Evolutionary conservation across 805 yeast species (phyloP).

Genomic region (Cephaloascus albidus): DNA sequence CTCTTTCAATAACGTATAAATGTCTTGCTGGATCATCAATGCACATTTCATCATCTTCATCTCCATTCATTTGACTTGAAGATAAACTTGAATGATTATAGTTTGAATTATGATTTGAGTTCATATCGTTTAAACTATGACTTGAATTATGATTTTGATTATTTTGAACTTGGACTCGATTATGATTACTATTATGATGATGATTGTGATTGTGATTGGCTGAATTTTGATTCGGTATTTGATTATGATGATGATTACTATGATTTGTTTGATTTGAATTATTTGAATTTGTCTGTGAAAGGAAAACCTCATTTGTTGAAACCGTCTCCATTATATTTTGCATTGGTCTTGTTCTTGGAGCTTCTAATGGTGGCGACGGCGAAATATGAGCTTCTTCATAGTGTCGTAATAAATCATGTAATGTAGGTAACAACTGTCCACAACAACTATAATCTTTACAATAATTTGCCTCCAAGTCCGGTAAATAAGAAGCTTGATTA

Average conservation of each 20-base stretch:
- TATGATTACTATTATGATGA: constrained; percentile 1
- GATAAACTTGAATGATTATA: constrained; percentile 1
- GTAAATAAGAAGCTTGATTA: constrained; percentile 68
- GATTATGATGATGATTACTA: constrained; percentile 2
- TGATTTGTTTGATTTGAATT: constrained; percentile 8
- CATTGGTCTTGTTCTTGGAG: constrained; percentile 35
- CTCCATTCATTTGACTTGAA: constrained; percentile 11
- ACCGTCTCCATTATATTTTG: constrained; percentile 77
- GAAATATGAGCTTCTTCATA: constrained; percentile 93
- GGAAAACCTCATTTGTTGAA: constrained; percentile 85
- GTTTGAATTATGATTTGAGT: constrained; percentile 1
- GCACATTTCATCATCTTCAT: constrained; percentile 63
- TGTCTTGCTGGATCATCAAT: constrained; percentile 97
- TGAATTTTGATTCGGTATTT: constrained; percentile 8
- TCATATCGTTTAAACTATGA: not conserved
- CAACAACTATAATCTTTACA: constrained; percentile 96
- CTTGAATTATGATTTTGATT: not conserved
- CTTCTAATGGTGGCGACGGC: constrained; percentile 32
- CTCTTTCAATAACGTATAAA: constrained; percentile 83
- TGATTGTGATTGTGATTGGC: constrained; percentile 3
- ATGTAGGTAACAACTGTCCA: constrained; percentile 83
- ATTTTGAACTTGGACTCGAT: constrained; percentile 1
- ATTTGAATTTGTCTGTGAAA: constrained; percentile 36
- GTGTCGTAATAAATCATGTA: constrained; percentile 88
- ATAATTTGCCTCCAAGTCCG: constrained; percentile 90